Evolutionary conservation across 1,284 basidiomycete species (phyloP).

Genomic region (Volvariella volvacea): DNA sequence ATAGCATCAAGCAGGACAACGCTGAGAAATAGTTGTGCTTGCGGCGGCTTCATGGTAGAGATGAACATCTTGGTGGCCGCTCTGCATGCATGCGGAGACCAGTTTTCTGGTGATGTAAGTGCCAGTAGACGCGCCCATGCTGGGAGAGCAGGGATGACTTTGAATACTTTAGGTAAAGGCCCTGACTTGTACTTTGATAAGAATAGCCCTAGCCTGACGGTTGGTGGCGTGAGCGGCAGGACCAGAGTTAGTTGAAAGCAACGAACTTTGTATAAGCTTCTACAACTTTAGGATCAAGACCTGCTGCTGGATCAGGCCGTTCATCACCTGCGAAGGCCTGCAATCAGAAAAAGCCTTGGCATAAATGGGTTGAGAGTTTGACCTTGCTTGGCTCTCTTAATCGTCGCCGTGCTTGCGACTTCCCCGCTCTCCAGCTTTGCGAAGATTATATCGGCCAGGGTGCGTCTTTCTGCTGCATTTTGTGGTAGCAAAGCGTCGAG

Average conservation of each 20-base stretch:
- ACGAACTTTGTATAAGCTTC: conserved; percentile 91
- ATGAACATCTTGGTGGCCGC: conserved; percentile 96
- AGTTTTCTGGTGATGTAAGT: conserved; percentile 86
- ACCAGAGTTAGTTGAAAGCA: background rate
- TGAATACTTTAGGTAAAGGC: conserved; percentile 95
- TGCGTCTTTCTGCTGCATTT: conserved; percentile 69
- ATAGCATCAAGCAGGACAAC: conserved; percentile 91
- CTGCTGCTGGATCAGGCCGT: conserved; percentile 81
- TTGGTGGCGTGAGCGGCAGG: conserved; percentile 1
- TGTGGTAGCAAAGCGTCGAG: conserved; percentile 75
- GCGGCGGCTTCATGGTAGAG: conserved; percentile 93
- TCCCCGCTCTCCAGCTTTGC: conserved; percentile 75
- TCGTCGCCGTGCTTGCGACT: conserved; percentile 40
- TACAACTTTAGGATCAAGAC: conserved; percentile 93
- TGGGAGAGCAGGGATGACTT: conserved; percentile 93
- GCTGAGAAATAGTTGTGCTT: conserved; percentile 92
- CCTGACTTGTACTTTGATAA: conserved; percentile 93
- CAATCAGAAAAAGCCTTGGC: conserved; percentile 4
- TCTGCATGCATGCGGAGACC: conserved; percentile 94
- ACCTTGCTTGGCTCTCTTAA: conserved; percentile 58
- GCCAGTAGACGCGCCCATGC: conserved; percentile 96
- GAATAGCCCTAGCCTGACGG: conserved; percentile 80
- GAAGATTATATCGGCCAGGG: conserved; percentile 94
- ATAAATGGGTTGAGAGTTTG: conserved; percentile 2
- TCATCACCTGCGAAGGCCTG: conserved; percentile 40